phyloP scores from a whole-genome alignment of 1,284 basidiomycete species.

The Wolfiporia cocos region DNA sequence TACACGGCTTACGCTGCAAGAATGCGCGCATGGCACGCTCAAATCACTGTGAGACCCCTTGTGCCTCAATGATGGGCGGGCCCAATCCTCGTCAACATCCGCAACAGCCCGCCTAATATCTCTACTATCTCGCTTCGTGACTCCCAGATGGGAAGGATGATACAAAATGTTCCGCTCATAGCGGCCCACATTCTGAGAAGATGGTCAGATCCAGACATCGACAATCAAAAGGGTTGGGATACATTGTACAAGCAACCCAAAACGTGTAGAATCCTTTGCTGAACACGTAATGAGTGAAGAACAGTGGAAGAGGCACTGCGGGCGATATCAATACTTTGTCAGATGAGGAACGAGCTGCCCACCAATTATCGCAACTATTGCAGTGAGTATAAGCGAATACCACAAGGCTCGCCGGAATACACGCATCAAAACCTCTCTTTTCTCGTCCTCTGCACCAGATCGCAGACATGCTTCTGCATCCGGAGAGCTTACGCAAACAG shows the following conservation, averaged over 20 bases:
- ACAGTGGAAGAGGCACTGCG: constrained; percentile 45
- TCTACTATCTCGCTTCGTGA: constrained; percentile 32
- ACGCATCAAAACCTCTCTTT: constrained; percentile 22
- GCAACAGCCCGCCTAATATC: constrained; percentile 24
- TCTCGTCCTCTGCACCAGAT: not conserved
- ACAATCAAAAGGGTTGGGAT: not conserved
- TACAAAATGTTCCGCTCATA: constrained; percentile 39
- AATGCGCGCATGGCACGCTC: too few species aligned
- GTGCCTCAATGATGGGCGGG: too few species aligned
- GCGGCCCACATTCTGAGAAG: constrained; percentile 38
- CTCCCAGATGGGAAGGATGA: constrained; percentile 43
- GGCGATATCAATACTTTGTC: constrained; percentile 2
- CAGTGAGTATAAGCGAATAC: constrained; percentile 34
- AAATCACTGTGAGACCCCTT: too few species aligned
- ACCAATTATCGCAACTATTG: constrained; percentile 37
- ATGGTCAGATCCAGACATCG: not conserved
- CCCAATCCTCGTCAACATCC: too few species aligned
- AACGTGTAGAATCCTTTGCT: constrained; percentile 42
- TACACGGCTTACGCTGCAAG: too few species aligned
- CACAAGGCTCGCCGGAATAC: constrained; percentile 36
- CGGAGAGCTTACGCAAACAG: not conserved
- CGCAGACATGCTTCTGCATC: not conserved
- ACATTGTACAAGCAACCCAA: constrained; percentile 47
- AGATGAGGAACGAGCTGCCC: constrained; percentile 5
- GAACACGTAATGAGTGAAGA: constrained; percentile 46